Base-by-base conservation (phyloP, 768 basidiomycete species). In the Suillus discolor region DNA sequence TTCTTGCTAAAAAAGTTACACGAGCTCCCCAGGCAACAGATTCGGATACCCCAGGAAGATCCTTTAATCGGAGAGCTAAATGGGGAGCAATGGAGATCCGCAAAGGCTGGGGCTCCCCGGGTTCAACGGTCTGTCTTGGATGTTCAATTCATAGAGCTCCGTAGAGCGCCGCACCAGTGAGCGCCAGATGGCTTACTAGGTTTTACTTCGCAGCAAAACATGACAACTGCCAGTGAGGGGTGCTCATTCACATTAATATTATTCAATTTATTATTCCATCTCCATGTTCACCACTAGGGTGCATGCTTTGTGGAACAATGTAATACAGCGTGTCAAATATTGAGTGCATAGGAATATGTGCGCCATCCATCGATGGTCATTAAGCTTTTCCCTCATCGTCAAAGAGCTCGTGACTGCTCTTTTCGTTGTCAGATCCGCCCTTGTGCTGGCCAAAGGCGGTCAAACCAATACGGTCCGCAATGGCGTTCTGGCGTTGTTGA, bases 381-480 rank as follows among this genome's bases (percentile, higher is more conserved):
- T 38, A 67, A 49, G 60, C 65, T 62, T 65, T 70, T 67, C 69
- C 64, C 68, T 72, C 75, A 65, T 67, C 60, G 31, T 66, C 55
- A 57, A 65, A 68, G 18, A 60, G 62, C 51, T 75, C 68, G 20
- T 67, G 65, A 28, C 64, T 68, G 28, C 63, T 66, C 68, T 73
- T 66, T 36, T 67, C 70, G 45, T 36, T 31, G 28, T 59, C 64
- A 31, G 70, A 34, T 57, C 57, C 71, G 67, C 69, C 36, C 61
- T 69, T 55, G 66, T 63, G 62, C 28, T 60, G 62, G 23, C 36
- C 57, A 71, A 79, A 80, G 20, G 71, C 70, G 65, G 79, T 78
- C 36, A 93, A 82, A 6, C 91, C 91, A 66, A 93, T 86, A 41
- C 87, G 84, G 67, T 81, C 81, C 70, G 87, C 82, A 66, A 92